These are phyloP conservation scores for Castanea mollissima DNA, from an alignment of 306 rosid genomes.

Conservation along the genomic window DNA sequence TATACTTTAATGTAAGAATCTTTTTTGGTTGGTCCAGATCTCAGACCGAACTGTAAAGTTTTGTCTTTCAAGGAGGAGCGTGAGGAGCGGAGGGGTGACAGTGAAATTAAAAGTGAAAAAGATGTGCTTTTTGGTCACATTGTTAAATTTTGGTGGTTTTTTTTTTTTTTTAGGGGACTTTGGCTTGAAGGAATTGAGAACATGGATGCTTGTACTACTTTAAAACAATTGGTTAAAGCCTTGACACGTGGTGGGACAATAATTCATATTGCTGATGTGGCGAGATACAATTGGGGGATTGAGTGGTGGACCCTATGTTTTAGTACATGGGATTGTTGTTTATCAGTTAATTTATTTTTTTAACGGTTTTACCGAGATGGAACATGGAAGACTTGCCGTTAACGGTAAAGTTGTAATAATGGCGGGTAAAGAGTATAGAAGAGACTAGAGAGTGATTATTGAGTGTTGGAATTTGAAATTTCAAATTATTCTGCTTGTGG, in stretches of 20 bases:
- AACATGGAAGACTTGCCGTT: slow-evolving; percentile 22
- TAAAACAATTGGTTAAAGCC: background rate
- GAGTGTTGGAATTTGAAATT: background rate
- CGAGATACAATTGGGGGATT: background rate
- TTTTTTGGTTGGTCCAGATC: slow-evolving; percentile 51
- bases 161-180: slow-evolving; percentile 27
- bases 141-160: background rate
- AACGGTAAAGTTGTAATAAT: slow-evolving; percentile 30
- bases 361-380: background rate
- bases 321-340: background rate
- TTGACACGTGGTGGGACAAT: slow-evolving; percentile 11
- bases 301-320: background rate
- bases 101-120: slow-evolving; percentile 24
- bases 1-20: slow-evolving; percentile 21
- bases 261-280: background rate
- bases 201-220: background rate
- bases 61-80: slow-evolving; percentile 35
- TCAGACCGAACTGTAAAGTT: slow-evolving; percentile 30
- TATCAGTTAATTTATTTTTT: background rate
- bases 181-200: slow-evolving; percentile 29
- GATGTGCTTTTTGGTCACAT: slow-evolving; percentile 9
- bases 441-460: background rate
- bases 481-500: background rate
- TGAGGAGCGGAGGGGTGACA: slow-evolving; percentile 33
- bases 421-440: slow-evolving; percentile 18